These are phyloP conservation scores for Oropetium thomaeum DNA, from an alignment of 176 grass and related monocot species.

Conservation along the genomic window DNA sequence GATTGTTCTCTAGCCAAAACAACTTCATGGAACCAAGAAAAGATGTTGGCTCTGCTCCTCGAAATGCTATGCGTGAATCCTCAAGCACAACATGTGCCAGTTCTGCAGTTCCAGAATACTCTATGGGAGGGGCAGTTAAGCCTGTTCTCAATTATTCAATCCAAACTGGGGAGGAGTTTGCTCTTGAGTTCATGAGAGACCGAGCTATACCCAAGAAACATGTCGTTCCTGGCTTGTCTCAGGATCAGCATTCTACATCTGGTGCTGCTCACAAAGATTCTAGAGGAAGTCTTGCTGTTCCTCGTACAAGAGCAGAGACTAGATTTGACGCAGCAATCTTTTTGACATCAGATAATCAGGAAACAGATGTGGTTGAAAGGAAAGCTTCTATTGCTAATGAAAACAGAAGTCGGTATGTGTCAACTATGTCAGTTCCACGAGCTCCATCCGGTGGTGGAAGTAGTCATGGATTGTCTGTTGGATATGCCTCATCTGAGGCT, in stretches of 20 bases:
- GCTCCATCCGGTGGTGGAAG: slow-evolving; percentile 50
- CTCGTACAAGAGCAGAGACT: slow-evolving; percentile 41
- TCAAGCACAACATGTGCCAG: slow-evolving; percentile 32
- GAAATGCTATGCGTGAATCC: slow-evolving; percentile 31
- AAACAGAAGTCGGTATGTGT: slow-evolving; percentile 56
- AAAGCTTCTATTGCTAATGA: slow-evolving; percentile 50
- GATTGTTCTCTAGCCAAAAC: not conserved
- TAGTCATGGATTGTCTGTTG: slow-evolving; percentile 38
- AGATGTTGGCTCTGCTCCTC: slow-evolving; percentile 36
- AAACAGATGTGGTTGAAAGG: slow-evolving; percentile 37
- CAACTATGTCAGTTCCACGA: slow-evolving; percentile 48
- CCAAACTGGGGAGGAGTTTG: slow-evolving; percentile 95
- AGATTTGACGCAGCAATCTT: slow-evolving; percentile 52
- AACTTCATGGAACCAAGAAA: slow-evolving; percentile 53
- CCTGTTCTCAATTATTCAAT: slow-evolving; percentile 97
- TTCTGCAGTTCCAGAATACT: slow-evolving; percentile 41
- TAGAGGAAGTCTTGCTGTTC: slow-evolving; percentile 40
- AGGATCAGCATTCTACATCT: slow-evolving; percentile 45
- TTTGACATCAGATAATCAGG: slow-evolving; percentile 32
- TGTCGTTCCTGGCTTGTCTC: slow-evolving; percentile 36
- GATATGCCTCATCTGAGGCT: slow-evolving; percentile 67
- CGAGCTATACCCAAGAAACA: slow-evolving; percentile 71
- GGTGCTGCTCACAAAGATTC: slow-evolving; percentile 52
- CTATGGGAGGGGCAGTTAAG: slow-evolving; percentile 27
- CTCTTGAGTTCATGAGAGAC: slow-evolving; percentile 93